Conservation (phyloP, 805 yeast species). For the Scheffersomyces stipitis region DNA sequence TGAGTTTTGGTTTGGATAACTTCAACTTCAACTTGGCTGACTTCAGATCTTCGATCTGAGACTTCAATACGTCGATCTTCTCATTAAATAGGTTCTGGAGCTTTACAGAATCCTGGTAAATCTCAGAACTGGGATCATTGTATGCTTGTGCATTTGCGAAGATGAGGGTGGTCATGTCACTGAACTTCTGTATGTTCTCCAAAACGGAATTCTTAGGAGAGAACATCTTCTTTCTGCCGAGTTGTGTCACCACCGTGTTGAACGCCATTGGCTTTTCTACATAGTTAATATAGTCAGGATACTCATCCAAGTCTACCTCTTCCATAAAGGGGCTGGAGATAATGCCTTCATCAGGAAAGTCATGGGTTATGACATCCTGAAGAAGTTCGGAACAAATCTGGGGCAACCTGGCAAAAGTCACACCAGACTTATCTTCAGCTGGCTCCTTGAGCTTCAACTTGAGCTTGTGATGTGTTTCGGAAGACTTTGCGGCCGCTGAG, state of each 20-base stretch:
- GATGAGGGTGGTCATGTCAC: slow-evolving; percentile 57
- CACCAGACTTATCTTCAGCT: slow-evolving; percentile 4
- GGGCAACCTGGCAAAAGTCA: slow-evolving; percentile 20
- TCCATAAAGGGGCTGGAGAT: slow-evolving; percentile 73
- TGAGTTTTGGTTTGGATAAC: slow-evolving; percentile 25
- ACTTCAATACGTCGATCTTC: slow-evolving; percentile 30
- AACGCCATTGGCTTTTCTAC: slow-evolving; percentile 77
- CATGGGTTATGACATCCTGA: slow-evolving; percentile 43
- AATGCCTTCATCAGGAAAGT: slow-evolving; percentile 48
- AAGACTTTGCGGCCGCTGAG: slow-evolving; percentile 14
- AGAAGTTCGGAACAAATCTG: slow-evolving; percentile 24
- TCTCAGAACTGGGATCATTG: slow-evolving; percentile 71
- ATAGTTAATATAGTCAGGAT: slow-evolving; percentile 78
- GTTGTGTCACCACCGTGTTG: slow-evolving; percentile 50
- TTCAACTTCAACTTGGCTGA: slow-evolving; percentile 25
- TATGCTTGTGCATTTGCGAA: slow-evolving; percentile 78
- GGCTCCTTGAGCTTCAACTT: slow-evolving; percentile 10
- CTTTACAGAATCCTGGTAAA: slow-evolving; percentile 67
- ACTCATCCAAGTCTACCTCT: slow-evolving; percentile 64
- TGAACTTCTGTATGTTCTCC: slow-evolving; percentile 57
- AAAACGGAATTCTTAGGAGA: slow-evolving; percentile 23
- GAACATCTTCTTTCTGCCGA: slow-evolving; percentile 50
- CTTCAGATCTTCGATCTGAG: slow-evolving; percentile 17
- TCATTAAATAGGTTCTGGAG: slow-evolving; percentile 54
- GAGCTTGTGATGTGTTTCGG: slow-evolving; percentile 5